phyloP scores from a whole-genome alignment of 202 grass and related monocot species.

The Dendrocalamus latiflorus region DNA sequence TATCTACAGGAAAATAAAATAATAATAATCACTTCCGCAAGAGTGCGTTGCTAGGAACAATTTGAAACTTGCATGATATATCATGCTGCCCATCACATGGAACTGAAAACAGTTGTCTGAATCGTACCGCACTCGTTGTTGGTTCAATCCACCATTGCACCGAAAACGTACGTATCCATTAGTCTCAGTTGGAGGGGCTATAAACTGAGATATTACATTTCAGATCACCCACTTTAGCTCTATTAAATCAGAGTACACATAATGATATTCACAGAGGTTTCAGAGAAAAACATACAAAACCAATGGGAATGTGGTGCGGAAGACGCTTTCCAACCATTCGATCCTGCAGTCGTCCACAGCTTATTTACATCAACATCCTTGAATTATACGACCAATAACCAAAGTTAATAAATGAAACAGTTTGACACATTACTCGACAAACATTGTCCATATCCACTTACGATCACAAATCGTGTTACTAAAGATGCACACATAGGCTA shows the following conservation, averaged over 20 bases:
- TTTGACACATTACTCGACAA: too few relatives aligned
- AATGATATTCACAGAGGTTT: not conserved
- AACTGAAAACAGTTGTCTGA: conserved; percentile 1
- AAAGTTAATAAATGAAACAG: too few relatives aligned
- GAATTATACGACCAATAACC: conserved; percentile 12
- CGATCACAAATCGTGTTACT: too few relatives aligned
- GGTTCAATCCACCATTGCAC: conserved; percentile 98
- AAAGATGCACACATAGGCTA: too few relatives aligned
- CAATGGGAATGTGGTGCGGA: conserved; percentile 82
- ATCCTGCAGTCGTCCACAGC: conserved; percentile 67
- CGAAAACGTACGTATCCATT: conserved; percentile 89
- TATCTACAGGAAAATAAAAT: conserved; percentile 49
- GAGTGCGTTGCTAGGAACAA: too few relatives aligned
- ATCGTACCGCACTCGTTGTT: conserved; percentile 90
- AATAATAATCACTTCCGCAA: too few relatives aligned
- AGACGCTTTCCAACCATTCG: conserved; percentile 18
- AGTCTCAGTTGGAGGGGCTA: conserved; percentile 70
- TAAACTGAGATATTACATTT: conserved; percentile 36
- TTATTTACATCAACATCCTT: conserved; percentile 85
- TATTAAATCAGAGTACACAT: too few relatives aligned
- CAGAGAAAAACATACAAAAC: conserved; percentile 49
- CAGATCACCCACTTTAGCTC: conserved; percentile 10
- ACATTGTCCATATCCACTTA: too few relatives aligned
- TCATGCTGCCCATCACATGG: not conserved
- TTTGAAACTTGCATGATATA: not conserved